phyloP scores from a whole-genome alignment of 805 yeast genomes.

The Candida ovalis region DNA sequence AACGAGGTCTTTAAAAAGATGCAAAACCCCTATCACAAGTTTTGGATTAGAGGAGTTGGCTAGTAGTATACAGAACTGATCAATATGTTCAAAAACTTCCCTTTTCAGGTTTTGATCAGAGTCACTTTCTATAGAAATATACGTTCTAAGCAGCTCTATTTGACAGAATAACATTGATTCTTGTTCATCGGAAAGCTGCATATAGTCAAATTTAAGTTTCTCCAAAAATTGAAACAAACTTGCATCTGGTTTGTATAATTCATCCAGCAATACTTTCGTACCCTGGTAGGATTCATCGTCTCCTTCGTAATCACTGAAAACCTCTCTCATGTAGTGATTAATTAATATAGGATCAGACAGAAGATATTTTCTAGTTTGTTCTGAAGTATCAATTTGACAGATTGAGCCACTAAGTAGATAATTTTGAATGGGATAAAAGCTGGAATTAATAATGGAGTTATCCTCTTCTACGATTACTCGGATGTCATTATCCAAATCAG shows the following conservation, averaged over 20 bases:
- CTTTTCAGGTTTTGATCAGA: slow-evolving; percentile 7
- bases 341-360: slow-evolving; percentile 11
- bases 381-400: slow-evolving; percentile 9
- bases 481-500: slow-evolving; percentile 7
- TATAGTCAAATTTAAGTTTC: slow-evolving; percentile 3
- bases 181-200: neutral
- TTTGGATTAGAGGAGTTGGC: slow-evolving; percentile 10
- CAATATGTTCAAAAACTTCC: slow-evolving; percentile 6
- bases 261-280: no score
- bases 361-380: slow-evolving; percentile 8
- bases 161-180: neutral
- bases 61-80: slow-evolving; percentile 10
- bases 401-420: slow-evolving; percentile 10
- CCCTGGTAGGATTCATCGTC: slow-evolving; percentile 4
- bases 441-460: neutral
- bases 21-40: slow-evolving; percentile 10
- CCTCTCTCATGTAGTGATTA: slow-evolving; percentile 8
- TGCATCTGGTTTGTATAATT: neutral
- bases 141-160: slow-evolving; percentile 7
- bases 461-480: slow-evolving; percentile 12
- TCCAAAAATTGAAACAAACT: neutral
- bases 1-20: slow-evolving; percentile 15
- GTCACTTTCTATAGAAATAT: slow-evolving; percentile 12
- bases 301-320: slow-evolving; percentile 8
- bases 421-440: slow-evolving; percentile 1